Percentiles rank a stretch among this genome's conserved stretches.
Evolutionary conservation across 495 filamentous ascomycete species (phyloP).

Genomic region (Lichenothelia convexa): DNA sequence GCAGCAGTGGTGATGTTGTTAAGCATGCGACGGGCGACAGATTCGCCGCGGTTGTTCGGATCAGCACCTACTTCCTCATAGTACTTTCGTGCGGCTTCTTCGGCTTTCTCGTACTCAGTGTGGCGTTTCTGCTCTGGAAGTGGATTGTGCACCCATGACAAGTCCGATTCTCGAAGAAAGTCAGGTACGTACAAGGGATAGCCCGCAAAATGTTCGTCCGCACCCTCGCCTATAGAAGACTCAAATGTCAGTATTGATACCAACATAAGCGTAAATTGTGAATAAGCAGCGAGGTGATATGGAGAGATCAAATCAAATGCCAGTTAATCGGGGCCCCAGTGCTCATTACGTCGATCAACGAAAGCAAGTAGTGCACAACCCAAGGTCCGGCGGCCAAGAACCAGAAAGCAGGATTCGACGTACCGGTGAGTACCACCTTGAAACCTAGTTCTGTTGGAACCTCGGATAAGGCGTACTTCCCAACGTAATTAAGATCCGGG

Average conservation of each 20-base stretch:
- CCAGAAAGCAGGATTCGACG: no score
- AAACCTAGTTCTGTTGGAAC: constrained; percentile 24
- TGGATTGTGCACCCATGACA: constrained; percentile 14
- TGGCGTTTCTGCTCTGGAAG: constrained; percentile 3
- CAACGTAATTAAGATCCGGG: constrained; percentile 29
- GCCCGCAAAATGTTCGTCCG: constrained; percentile 35
- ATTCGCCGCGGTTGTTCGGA: constrained; percentile 12
- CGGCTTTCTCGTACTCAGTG: constrained; percentile 3
- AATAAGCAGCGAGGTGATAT: no score
- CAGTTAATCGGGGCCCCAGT: no score
- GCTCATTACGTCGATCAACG: no score
- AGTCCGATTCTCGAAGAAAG: constrained; percentile 27
- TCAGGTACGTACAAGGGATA: constrained; percentile 28
- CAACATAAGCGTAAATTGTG: no score
- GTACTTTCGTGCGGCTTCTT: constrained; percentile 5
- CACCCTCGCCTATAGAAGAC: constrained; percentile 33
- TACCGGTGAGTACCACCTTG: constrained; percentile 30
- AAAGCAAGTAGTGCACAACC: no score
- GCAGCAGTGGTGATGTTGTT: constrained; percentile 25
- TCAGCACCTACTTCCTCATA: constrained; percentile 9
- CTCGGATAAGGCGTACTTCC: constrained; percentile 27
- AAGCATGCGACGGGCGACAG: constrained; percentile 22
- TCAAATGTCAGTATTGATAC: no score
- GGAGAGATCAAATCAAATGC: no score
- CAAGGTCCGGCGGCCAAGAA: not conserved